A percentile compares a stretch with the other conserved stretches of the same genome.
These are phyloP conservation scores for Salix udensis DNA, from an alignment of 345 rosid genomes.

Conservation along the genomic window DNA sequence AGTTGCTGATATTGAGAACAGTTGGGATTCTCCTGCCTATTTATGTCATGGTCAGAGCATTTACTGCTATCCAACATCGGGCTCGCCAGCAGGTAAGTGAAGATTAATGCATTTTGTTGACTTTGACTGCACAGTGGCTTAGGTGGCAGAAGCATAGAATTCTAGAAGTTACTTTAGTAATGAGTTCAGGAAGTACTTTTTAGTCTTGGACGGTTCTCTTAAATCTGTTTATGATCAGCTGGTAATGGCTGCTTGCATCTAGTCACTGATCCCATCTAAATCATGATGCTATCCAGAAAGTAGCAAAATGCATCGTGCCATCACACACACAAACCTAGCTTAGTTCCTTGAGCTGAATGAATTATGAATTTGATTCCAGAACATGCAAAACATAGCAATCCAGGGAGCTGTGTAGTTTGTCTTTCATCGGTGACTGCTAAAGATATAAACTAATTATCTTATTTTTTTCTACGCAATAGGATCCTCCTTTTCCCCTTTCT, in stretches of 20 bases:
- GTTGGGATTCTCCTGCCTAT: conserved; percentile 62
- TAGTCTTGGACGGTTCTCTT: not conserved
- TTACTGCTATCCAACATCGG: conserved; percentile 43
- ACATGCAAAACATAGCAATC: not conserved
- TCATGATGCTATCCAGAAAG: not conserved
- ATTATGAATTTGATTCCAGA: not conserved
- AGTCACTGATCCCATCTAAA: not conserved
- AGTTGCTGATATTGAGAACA: conserved; percentile 55
- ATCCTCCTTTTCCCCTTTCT: conserved; percentile 17
- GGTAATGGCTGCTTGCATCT: not conserved
- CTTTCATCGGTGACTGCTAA: not conserved
- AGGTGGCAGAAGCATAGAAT: not conserved
- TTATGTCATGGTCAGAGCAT: conserved; percentile 51
- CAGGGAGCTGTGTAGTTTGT: not conserved
- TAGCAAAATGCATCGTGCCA: not conserved
- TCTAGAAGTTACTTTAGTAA: not conserved
- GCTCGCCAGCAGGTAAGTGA: conserved; percentile 41
- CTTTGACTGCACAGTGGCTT: not conserved
- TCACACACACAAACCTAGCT: not conserved
- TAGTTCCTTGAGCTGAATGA: not conserved
- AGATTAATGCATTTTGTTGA: not conserved
- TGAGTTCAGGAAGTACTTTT: not conserved
- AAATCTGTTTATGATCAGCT: not conserved
- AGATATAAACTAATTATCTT: not conserved
- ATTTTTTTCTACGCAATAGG: conserved; percentile 12